These are phyloP conservation scores for Microbotryum intermedium DNA, from an alignment of 1,284 basidiomycete species.

Conservation along the genomic window DNA sequence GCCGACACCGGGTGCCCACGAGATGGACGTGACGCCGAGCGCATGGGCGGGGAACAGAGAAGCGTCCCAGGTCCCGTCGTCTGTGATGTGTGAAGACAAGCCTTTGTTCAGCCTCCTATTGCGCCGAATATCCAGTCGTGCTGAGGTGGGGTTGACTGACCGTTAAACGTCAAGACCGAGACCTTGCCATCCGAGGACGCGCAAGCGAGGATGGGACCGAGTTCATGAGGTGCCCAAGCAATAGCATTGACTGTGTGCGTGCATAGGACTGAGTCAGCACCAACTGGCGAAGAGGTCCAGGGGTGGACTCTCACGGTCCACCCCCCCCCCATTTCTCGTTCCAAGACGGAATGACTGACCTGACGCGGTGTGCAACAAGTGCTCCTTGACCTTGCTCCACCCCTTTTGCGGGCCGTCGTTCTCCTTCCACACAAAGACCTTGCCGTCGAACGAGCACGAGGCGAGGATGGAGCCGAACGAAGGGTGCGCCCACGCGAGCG, in stretches of 20 bases:
- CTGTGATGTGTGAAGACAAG: conserved; percentile 42
- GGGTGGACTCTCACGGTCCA: too few relatives aligned
- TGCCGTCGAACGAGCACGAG: conserved; percentile 95
- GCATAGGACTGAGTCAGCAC: not conserved
- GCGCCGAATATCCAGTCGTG: too few relatives aligned
- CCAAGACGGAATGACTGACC: conserved; percentile 47
- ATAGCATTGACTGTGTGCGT: conserved; percentile 83
- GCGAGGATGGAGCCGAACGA: conserved; percentile 94
- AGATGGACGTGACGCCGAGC: conserved; percentile 93
- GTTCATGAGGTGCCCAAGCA: conserved; percentile 94
- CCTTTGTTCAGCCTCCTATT: too few relatives aligned
- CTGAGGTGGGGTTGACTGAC: conserved; percentile 46
- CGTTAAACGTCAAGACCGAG: conserved; percentile 94
- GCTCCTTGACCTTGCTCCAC: conserved; percentile 96
- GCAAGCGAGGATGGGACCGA: conserved; percentile 92
- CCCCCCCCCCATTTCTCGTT: not conserved
- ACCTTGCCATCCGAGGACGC: conserved; percentile 98
- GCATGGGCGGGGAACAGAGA: conserved; percentile 93
- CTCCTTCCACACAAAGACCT: conserved; percentile 98
- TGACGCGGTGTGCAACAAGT: conserved; percentile 85
- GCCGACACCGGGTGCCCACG: conserved; percentile 84
- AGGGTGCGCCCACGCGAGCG: conserved; percentile 97
- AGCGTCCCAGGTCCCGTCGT: conserved; percentile 92
- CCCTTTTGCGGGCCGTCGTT: conserved; percentile 39
- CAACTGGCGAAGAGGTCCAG: not conserved